Base-by-base conservation (phyloP, 768 basidiomycete genomes). In the Dioszegia aurantiaca region DNA sequence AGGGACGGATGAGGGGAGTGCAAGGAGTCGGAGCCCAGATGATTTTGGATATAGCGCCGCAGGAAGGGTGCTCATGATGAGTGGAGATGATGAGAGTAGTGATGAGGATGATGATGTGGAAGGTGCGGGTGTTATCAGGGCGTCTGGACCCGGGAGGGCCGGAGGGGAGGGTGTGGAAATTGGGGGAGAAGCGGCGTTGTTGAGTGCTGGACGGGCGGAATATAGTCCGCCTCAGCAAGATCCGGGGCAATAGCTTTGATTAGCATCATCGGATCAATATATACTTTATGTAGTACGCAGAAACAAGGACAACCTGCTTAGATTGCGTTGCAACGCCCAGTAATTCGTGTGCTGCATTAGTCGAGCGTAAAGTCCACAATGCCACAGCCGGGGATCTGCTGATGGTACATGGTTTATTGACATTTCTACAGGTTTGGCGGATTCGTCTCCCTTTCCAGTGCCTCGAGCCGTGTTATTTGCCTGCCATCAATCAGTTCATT, bases 391-490 rank as follows among this genome's bases (percentile, higher is more conserved):
- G n/a, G n/a, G n/a, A n/a, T 33, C 6, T 33, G 14, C 33, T 33
- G 33, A 6, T 33, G 33, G 6, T 33, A 33, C 33, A 33, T 33
- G 33, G 6, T n/a, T n/a, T n/a, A n/a, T 6, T 6, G 33, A 14
- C 33, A 6, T 6, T 33, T 19, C 31, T 58, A 62, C 24, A 62
- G 21, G 37, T 55, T 56, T 31, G 57, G 57, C 31, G 54, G 60
- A 28, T 39, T 43, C 14, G 70, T 69, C 44, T 72, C 72, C 49
- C 55, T 57, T 43, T 80, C 80, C 27, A 78, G 58, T 17, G 77
- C 75, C 58, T 80, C 81, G 31, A 81, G 72, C 36, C 80, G 65
- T 1, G 72, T 59, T 41, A 81, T 76, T 74, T 82, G 81, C 54
- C 81, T 82, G 59, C 24, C n/a, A 23, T 24, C 21, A 2, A 31